A percentile compares a stretch with the other conserved stretches of the same genome.
These are phyloP conservation scores for Oryza officinalis DNA, from an alignment of 176 grass and related monocot genomes.

Conservation along the genomic window DNA sequence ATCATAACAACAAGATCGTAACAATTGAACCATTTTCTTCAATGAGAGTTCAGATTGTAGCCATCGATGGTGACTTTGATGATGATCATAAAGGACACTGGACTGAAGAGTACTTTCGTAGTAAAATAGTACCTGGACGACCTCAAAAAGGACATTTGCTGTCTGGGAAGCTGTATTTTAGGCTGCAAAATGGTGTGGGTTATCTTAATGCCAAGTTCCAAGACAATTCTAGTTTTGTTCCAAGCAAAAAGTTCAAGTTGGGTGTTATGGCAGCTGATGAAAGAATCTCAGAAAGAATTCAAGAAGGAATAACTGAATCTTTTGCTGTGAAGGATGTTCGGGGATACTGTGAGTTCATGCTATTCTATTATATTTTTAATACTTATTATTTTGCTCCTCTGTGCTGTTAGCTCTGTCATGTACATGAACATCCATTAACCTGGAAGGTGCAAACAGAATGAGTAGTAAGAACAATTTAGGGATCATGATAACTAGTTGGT, in stretches of 20 bases:
- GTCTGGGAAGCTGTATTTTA: neutral
- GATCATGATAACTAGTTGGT: too few relatives aligned
- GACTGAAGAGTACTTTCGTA: neutral
- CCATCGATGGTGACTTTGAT: constrained; percentile 31
- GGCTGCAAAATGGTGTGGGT: constrained; percentile 28
- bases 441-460: too few relatives aligned
- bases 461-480: too few relatives aligned
- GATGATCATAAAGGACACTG: constrained; percentile 31
- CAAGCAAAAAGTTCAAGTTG: constrained; percentile 29
- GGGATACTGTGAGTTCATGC: constrained; percentile 19
- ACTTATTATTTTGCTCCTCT: neutral
- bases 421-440: too few relatives aligned
- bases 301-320: constrained; percentile 39
- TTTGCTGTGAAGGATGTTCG: constrained; percentile 19
- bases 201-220: constrained; percentile 13
- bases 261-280: constrained; percentile 39
- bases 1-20: neutral
- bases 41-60: constrained; percentile 31
- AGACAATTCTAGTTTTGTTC: constrained; percentile 34
- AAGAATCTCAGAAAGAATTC: constrained; percentile 17
- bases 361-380: neutral
- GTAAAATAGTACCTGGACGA: neutral
- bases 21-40: constrained; percentile 33
- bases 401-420: too few relatives aligned
- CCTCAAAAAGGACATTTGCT: constrained; percentile 4